Evolutionary conservation across 179 eudicot genomes (phyloP).

Genomic region (Monotropa hypopitys): DNA sequence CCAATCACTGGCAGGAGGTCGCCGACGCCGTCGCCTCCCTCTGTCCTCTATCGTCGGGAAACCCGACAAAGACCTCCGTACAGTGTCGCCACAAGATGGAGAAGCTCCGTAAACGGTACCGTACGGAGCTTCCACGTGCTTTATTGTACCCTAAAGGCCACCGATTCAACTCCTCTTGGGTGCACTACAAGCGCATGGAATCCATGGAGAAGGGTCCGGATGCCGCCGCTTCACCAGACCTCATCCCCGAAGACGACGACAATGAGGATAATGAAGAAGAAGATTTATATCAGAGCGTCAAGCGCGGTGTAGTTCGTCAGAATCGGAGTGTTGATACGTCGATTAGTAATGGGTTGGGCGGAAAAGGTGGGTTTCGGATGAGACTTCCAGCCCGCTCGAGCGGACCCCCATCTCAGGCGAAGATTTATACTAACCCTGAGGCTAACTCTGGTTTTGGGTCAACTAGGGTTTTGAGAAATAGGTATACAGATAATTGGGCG

Average conservation of each 20-base stretch:
- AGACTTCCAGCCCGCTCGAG: constrained; percentile 20
- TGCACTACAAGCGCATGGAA: constrained; percentile 53
- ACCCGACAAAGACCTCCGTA: constrained; percentile 54
- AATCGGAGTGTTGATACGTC: constrained; percentile 5
- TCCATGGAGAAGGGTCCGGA: constrained; percentile 53
- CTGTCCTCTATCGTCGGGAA: constrained; percentile 28
- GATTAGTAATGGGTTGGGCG: constrained; percentile 9
- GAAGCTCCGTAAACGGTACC: constrained; percentile 81
- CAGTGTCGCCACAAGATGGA: constrained; percentile 99
- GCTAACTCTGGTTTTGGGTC: constrained; percentile 22
- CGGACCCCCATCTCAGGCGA: constrained; percentile 7
- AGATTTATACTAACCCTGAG: constrained; percentile 12
- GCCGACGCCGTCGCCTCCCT: constrained; percentile 43
- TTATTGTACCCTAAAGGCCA: constrained; percentile 27
- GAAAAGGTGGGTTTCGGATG: constrained; percentile 25
- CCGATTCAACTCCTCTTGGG: constrained; percentile 53
- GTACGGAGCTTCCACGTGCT: constrained; percentile 56
- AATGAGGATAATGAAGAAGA: constrained; percentile 10
- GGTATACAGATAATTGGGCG: constrained; percentile 9
- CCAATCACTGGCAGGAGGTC: constrained; percentile 82
- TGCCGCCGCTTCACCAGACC: not conserved
- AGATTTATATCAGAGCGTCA: constrained; percentile 15
- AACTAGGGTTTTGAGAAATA: constrained; percentile 16
- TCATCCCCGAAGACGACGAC: constrained; percentile 10
- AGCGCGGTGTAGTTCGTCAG: not conserved